phyloP scores from a whole-genome alignment of 768 basidiomycete genomes.

The Pulveroboletus sp. region DNA sequence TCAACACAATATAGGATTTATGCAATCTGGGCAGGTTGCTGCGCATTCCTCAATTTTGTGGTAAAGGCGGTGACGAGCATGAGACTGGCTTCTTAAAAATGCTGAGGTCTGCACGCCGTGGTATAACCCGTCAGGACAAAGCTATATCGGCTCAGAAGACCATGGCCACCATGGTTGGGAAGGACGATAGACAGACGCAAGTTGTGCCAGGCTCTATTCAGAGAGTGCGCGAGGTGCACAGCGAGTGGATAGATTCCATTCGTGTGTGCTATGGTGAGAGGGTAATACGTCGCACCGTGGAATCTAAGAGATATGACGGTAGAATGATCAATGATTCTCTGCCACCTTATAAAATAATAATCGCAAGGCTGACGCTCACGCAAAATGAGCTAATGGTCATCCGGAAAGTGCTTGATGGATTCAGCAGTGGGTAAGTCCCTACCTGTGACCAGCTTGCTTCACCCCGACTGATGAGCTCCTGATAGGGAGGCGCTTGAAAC shows the following conservation, averaged over 20 bases:
- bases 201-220: background rate
- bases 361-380: background rate
- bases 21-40: conserved; percentile 8
- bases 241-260: conserved; percentile 4
- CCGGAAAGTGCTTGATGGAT: background rate
- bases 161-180: background rate
- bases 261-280: background rate
- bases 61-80: background rate
- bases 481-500: background rate
- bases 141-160: background rate
- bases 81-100: background rate
- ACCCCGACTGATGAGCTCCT: background rate
- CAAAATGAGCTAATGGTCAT: background rate
- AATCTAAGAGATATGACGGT: conserved; percentile 2
- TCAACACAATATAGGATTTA: background rate
- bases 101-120: conserved; percentile 1
- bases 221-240: background rate
- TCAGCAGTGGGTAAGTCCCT: background rate
- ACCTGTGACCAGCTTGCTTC: too few relatives aligned
- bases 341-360: background rate
- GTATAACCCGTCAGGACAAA: conserved; percentile 1
- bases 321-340: conserved; percentile 2
- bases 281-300: conserved; percentile 1
- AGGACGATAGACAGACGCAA: background rate
- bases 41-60: background rate